Conservation (phyloP, 768 basidiomycete species). For the Naematelia aurantialba region DNA sequence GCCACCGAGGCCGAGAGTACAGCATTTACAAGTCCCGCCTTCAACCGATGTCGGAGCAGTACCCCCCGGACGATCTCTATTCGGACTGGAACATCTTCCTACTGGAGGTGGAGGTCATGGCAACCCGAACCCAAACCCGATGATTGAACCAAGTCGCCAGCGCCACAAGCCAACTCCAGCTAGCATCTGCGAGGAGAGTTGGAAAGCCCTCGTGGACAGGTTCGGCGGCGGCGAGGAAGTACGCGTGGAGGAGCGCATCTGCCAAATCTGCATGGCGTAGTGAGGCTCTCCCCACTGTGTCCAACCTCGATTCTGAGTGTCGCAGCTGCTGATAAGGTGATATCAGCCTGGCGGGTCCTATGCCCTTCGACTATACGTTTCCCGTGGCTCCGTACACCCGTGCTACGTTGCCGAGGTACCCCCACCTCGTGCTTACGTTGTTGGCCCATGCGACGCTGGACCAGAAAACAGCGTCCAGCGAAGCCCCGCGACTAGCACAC, state of each 20-base stretch:
- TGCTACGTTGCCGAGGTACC: neutral
- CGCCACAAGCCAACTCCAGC: neutral
- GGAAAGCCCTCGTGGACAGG: neutral
- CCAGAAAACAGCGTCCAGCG: neutral
- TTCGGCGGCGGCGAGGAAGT: neutral
- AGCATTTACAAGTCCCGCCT: no score
- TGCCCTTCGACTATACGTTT: neutral
- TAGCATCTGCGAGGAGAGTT: neutral
- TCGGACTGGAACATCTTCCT: no score
- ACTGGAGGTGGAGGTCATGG: no score
- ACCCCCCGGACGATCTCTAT: no score
- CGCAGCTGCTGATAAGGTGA: neutral
- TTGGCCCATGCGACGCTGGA: neutral
- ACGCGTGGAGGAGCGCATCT: no score
- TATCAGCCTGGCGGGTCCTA: neutral
- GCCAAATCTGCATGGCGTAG: no score
- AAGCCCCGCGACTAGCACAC: neutral
- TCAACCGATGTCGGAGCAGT: no score
- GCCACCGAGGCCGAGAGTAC: no score
- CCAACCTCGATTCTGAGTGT: no score
- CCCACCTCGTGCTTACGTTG: neutral
- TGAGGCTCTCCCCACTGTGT: no score
- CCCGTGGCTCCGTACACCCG: neutral
- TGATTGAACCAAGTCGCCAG: neutral
- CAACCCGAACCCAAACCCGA: neutral